Conservation (phyloP, 768 basidiomycete genomes). For the Suillus bovinus region DNA sequence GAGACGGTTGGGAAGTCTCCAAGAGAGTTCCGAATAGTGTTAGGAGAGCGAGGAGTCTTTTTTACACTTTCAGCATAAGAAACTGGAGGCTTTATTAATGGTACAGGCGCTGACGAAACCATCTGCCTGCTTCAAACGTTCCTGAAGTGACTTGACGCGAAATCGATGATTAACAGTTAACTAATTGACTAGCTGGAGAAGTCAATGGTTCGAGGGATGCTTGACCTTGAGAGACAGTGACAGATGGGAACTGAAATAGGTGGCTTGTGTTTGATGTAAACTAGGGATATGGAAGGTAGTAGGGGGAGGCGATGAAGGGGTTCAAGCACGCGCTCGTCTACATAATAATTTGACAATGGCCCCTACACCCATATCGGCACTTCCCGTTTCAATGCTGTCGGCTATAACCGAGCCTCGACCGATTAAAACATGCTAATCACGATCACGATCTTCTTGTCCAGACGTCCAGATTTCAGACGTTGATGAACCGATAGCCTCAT, state of each 20-base stretch:
- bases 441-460: neutral
- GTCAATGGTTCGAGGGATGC: neutral
- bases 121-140: conserved; percentile 16
- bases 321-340: conserved; percentile 1
- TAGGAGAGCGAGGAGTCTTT: conserved; percentile 40
- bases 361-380: conserved; percentile 2
- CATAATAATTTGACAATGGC: conserved; percentile 5
- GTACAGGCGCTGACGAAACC: conserved; percentile 31
- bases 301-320: conserved; percentile 1
- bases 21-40: conserved; percentile 7
- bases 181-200: neutral
- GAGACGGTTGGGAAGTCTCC: conserved; percentile 7
- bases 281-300: neutral
- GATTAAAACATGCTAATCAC: neutral
- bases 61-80: conserved; percentile 61
- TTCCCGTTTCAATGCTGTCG: conserved; percentile 2
- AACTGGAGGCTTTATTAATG: conserved; percentile 40
- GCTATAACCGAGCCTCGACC: conserved; percentile 1
- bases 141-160: neutral
- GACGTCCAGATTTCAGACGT: too few relatives aligned
- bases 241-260: neutral
- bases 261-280: neutral
- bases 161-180: neutral
- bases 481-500: neutral
- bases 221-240: neutral